phyloP scores from a whole-genome alignment of 805 yeast genomes.

The Spathaspora boniae region DNA sequence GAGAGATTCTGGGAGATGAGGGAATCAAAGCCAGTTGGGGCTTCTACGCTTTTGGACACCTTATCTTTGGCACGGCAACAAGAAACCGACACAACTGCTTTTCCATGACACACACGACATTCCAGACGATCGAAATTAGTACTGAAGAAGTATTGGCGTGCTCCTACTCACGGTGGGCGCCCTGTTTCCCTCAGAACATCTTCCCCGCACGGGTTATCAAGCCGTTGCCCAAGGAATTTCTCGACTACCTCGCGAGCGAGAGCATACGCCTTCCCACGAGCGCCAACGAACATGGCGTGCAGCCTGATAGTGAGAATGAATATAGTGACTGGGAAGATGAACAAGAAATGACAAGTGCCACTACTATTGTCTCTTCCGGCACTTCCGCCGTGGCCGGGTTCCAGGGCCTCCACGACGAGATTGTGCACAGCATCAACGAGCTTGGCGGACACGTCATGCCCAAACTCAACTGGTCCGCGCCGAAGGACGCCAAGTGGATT shows the following conservation, averaged over 20 bases:
- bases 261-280: slow-evolving; percentile 20
- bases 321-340: slow-evolving; percentile 69
- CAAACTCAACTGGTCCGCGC: slow-evolving; percentile 95
- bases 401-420: slow-evolving; percentile 53
- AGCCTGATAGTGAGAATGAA: slow-evolving; percentile 52
- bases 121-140: slow-evolving; percentile 24
- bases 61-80: no score
- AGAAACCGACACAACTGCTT: no score
- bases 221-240: slow-evolving; percentile 32
- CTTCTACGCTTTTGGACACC: no score
- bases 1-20: background rate
- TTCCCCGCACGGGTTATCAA: slow-evolving; percentile 22
- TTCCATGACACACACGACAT: no score
- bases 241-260: slow-evolving; percentile 30
- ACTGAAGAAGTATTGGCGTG: slow-evolving; percentile 29
- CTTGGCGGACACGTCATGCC: slow-evolving; percentile 68
- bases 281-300: slow-evolving; percentile 7
- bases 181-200: slow-evolving; percentile 17
- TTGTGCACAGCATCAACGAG: slow-evolving; percentile 44
- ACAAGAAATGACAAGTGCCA: slow-evolving; percentile 8
- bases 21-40: no score
- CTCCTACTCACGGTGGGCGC: slow-evolving; percentile 34
- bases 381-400: slow-evolving; percentile 48
- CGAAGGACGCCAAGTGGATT: slow-evolving; percentile 94
- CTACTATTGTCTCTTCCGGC: no score